A percentile compares a stretch with the other conserved stretches of the same genome.
Evolutionary conservation across 176 grass and related monocot genomes (phyloP).

Genomic region (barley (Hordeum vulgare)): DNA sequence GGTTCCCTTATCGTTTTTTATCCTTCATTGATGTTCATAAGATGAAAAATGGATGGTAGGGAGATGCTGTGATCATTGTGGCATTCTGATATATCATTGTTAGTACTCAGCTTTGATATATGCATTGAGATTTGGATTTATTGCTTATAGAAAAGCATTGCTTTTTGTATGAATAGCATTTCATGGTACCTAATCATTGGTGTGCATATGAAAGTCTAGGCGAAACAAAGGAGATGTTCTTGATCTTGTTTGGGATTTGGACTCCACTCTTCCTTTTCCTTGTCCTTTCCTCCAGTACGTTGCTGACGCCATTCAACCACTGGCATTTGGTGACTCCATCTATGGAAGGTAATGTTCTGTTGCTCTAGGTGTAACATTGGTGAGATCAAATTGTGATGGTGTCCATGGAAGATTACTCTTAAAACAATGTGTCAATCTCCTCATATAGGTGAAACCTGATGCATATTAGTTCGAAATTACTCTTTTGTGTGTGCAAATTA

Average conservation of each 20-base stretch:
- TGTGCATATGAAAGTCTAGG: slow-evolving; percentile 54
- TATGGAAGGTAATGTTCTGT: slow-evolving; percentile 53
- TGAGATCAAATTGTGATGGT: neutral
- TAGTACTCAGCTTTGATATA: neutral
- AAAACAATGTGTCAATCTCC: neutral
- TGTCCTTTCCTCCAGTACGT: slow-evolving; percentile 50
- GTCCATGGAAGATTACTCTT: neutral
- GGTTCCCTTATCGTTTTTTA: neutral
- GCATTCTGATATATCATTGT: neutral
- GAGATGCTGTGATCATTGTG: neutral
- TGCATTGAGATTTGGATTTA: neutral
- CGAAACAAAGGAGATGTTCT: slow-evolving; percentile 35
- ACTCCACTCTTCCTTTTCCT: slow-evolving; percentile 82
- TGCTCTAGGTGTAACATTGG: neutral
- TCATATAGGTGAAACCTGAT: neutral
- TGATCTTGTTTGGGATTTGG: slow-evolving; percentile 90
- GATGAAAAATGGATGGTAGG: neutral
- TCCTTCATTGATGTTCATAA: neutral
- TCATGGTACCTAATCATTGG: slow-evolving; percentile 17
- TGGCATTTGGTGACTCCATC: slow-evolving; percentile 40
- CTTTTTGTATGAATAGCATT: slow-evolving; percentile 8
- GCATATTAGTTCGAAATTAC: neutral
- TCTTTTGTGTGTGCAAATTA: slow-evolving; percentile 6
- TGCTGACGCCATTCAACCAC: slow-evolving; percentile 41
- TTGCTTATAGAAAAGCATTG: neutral